Evolutionary conservation across 192 early-diverging fungal genomes (phyloP), one percentile per base, ranked within the genome.

Genomic region (Geranomyces variabilis): DNA sequence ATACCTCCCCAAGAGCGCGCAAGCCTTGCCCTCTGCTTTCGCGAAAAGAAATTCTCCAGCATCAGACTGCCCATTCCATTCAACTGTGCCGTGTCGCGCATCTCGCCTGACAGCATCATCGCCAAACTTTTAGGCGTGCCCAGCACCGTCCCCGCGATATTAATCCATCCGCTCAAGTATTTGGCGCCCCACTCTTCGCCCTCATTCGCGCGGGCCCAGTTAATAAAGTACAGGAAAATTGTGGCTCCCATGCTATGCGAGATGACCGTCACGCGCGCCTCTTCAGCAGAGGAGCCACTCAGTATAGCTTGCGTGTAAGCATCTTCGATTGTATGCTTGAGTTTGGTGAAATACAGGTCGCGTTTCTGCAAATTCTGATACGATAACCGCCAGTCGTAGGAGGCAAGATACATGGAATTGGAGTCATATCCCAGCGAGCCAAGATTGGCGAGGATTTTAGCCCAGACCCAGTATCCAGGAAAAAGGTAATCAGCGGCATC

Each of bases 381-480:
- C 0, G 90, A 86, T 51, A 97, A 75, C 36, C 95, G 85, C 94
- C 94, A 96, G 83, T 96, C 93, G 73, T 96, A 96, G 0, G 91
- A 77, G 0, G 93, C 93, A 47, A 96, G 77, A 30, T 90, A 79
- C 94, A 96, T 94, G 67, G 90, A 93, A 70, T 89, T 92, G 80
- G 79, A 88, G 76, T 96, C 94, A 79, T 94, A 94, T 29, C 94
- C 94, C 12, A 88, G 81, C 0, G 88, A 90, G 0, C 92, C 93
- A 48, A 96, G 69, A 74, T 95, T 96, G 64, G 91, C 84, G 63
- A 93, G 92, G 4, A 81, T 33, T 46, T 57, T 70, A 8, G 80
- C 93, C 92, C 91, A 93, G 22, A 96, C 91, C 94, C 93, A 96
- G 73, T 92, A 41, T 3, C 36, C 36, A 3, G 36, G 36, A 41